Evolutionary conservation across 192 early-diverging fungal species (phyloP), one percentile per base, ranked within the genome.

Genomic region (Coemansia sp.): DNA sequence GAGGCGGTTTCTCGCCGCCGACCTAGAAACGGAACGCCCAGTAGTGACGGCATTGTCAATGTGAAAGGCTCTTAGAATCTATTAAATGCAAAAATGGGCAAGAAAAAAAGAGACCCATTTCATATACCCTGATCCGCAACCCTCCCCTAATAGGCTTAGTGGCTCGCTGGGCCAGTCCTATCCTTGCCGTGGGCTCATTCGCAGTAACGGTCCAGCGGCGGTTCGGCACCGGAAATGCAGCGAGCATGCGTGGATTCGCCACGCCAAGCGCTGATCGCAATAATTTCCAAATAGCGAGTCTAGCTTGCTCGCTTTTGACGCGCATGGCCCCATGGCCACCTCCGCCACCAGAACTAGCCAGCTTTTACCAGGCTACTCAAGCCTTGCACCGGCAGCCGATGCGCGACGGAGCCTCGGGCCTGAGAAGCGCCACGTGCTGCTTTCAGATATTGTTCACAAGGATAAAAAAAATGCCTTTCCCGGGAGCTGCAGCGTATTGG

Each of bases 21-120:
- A 15, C 55, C 48, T 0, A 62, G 55, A 50, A 69, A 69, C 38
- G 67, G 60, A 26, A 69, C 67, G 38, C 55, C 50, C 47, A 69
- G 50, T 35, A 54, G 60, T 36, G 67, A 54, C 3, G 59, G 66
- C 66, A 68, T 68, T 38, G 31, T 15, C 23, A 26, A 26, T 26
- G 23, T 26, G 23, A 26, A 26, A 4, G 23, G 23, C 23, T 1
- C 23, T 4, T 4, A 26, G 23, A 26, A 26, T 26, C 23, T 26
- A 26, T 26, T 26, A 26, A 26, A 26, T 26, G 23, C 23, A 26
- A 26, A 26, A 26, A 26, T 3, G 4, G 23, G 4, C 2, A 26
- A 4, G 4, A 4, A 26, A 26, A 26, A 26, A 26, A 4, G 23
- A 4, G 23, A 4, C 23, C 2, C 23, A 26, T 26, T 26, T 26